Percentiles rank a stretch among this genome's conserved stretches.
These are phyloP conservation scores for Stephania yunnanensis DNA, from an alignment of 164 flowering plant species.

Conservation along the genomic window DNA sequence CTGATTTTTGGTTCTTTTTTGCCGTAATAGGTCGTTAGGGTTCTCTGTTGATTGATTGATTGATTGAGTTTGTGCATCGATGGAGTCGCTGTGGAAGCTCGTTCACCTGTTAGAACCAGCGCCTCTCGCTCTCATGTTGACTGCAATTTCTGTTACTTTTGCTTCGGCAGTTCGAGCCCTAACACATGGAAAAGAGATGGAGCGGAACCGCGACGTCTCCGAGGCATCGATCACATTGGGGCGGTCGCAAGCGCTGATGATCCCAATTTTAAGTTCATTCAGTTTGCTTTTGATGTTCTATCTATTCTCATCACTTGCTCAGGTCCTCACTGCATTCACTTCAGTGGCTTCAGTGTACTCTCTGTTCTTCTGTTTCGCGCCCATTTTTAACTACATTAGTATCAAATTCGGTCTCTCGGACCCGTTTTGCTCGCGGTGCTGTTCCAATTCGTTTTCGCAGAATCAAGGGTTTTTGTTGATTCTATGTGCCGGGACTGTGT, in stretches of 20 bases:
- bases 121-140: constrained; percentile 58
- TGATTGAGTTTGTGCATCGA: constrained; percentile 13
- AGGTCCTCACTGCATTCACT: constrained; percentile 81
- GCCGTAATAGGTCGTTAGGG: no score
- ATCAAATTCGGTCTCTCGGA: constrained; percentile 53
- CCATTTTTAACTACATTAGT: constrained; percentile 47
- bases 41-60: background rate
- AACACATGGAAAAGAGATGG: constrained; percentile 84
- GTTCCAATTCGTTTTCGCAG: constrained; percentile 72
- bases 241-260: constrained; percentile 87
- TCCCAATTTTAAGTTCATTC: constrained; percentile 84
- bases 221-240: constrained; percentile 83
- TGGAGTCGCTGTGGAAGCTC: constrained; percentile 85
- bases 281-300: constrained; percentile 89
- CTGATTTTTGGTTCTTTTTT: background rate
- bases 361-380: constrained; percentile 80
- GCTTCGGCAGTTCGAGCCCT: constrained; percentile 81
- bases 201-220: constrained; percentile 68
- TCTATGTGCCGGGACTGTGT: constrained; percentile 43
- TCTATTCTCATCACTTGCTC: constrained; percentile 84
- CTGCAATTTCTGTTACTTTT: constrained; percentile 80
- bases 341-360: constrained; percentile 74
- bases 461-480: constrained; percentile 53
- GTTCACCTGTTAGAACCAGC: constrained; percentile 78
- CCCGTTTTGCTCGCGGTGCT: constrained; percentile 67